Base-by-base conservation (phyloP, 2,329 filamentous ascomycete genomes). In the Sporothrix mexicana region DNA sequence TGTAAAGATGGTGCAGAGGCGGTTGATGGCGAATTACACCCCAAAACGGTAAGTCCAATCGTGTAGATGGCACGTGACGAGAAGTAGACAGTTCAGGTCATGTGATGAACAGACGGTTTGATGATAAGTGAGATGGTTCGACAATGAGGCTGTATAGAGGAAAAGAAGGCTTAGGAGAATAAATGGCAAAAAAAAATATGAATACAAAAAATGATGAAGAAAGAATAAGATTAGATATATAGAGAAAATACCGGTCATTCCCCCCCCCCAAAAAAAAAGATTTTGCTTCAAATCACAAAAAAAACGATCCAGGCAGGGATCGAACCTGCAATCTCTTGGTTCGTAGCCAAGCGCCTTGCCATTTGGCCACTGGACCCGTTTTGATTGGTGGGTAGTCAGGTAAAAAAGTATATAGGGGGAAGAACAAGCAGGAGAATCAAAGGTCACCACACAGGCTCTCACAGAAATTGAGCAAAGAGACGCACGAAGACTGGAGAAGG, bases 301-400 rank as follows among this genome's bases (percentile, higher is more conserved):
- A 66, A 68, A 55, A 55, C 72, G 77, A 76, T 76, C 75, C 73
- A 76, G 75, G 78, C 79, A 80, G 79, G 79, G 79, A 77, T 80
- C 78, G 79, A 80, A 80, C 79, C 79, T 80, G 78, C 78, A 79
- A 79, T 79, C 78, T 79, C 78, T 78, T 80, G 79, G 79, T 80
- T 80, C 79, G 79, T 80, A 80, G 79, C 79, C 79, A 80, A 78
- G 78, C 79, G 79, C 79, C 78, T 80, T 80, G 79, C 76, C 79
- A 80, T 78, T 78, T 76, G 76, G 77, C 78, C 77, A 79, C 75
- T 76, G 73, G 74, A 76, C 75, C 75, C 47, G 69, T 47, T 72
- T 36, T 49, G 47, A 68, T 68, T 68, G 66, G 66, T 53, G 66
- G 47, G 10, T 13, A 15, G 8, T 1, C 8, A 4, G 0, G 4